Evolutionary conservation across 78 protist genomes (phyloP).

Genomic region (Bodo saltans): DNA sequence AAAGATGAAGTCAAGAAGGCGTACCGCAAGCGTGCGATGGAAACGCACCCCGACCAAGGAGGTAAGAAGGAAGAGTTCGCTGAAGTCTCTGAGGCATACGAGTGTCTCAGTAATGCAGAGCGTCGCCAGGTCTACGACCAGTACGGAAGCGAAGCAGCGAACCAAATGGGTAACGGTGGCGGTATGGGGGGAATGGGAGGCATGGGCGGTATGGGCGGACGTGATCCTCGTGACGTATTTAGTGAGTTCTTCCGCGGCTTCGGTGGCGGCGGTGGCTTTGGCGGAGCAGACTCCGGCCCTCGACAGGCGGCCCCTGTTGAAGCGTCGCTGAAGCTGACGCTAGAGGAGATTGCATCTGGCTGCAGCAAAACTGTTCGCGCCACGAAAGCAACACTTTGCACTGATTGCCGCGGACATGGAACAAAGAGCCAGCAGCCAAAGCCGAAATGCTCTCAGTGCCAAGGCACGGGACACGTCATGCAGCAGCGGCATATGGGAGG

Average conservation of each 20-base stretch:
- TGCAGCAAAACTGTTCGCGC: slow-evolving; percentile 66
- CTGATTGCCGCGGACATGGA: slow-evolving; percentile 62
- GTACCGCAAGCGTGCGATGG: slow-evolving; percentile 62
- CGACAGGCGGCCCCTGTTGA: slow-evolving; percentile 44
- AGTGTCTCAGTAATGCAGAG: slow-evolving; percentile 28
- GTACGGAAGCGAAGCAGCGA: slow-evolving; percentile 77
- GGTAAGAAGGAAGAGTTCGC: slow-evolving; percentile 6
- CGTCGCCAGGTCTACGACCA: slow-evolving; percentile 41
- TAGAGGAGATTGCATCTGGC: slow-evolving; percentile 90
- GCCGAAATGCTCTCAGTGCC: slow-evolving; percentile 65
- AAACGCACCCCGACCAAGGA: slow-evolving; percentile 24
- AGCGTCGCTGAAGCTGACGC: slow-evolving; percentile 44
- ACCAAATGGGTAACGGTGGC: slow-evolving; percentile 54
- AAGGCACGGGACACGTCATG: slow-evolving; percentile 71
- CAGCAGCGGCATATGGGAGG: slow-evolving; percentile 74
- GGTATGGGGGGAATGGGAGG: slow-evolving; percentile 9
- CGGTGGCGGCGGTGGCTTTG: not conserved
- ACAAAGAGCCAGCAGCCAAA: slow-evolving; percentile 34
- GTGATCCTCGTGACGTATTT: slow-evolving; percentile 51
- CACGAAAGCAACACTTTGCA: slow-evolving; percentile 65
- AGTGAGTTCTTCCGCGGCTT: slow-evolving; percentile 77
- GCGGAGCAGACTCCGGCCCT: too few species aligned
- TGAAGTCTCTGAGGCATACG: slow-evolving; percentile 34
- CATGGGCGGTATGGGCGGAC: slow-evolving; percentile 2
- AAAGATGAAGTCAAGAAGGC: slow-evolving; percentile 74